A percentile compares a stretch with the other conserved stretches of the same genome.
These are phyloP conservation scores for Morella rubra DNA, from an alignment of 306 rosid species.

Conservation along the genomic window DNA sequence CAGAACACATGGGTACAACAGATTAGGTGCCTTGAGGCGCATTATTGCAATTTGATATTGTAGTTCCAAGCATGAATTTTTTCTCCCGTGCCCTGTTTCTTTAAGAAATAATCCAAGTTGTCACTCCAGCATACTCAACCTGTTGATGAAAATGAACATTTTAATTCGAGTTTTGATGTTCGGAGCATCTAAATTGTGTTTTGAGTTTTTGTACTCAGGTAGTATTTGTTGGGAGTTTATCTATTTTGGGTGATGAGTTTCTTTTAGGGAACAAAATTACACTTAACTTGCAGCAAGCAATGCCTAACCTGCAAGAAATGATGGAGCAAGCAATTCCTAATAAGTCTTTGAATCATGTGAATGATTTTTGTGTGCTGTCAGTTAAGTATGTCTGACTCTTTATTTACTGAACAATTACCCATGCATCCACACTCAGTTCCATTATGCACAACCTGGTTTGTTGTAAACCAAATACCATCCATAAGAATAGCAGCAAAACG, in stretches of 20 bases:
- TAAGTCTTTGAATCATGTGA: too few relatives aligned
- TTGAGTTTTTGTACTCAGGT: constrained; percentile 2
- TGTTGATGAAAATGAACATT: neutral
- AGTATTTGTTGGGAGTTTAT: neutral
- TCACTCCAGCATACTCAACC: neutral
- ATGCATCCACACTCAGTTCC: too few relatives aligned
- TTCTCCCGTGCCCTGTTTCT: constrained; percentile 21
- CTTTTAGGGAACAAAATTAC: too few relatives aligned
- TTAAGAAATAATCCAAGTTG: constrained; percentile 31
- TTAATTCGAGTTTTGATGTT: constrained; percentile 1
- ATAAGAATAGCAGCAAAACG: too few relatives aligned
- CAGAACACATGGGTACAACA: constrained; percentile 53
- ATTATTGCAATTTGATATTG: constrained; percentile 24
- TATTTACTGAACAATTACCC: too few relatives aligned
- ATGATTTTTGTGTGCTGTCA: too few relatives aligned
- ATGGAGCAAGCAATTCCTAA: neutral
- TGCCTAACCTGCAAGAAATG: too few relatives aligned
- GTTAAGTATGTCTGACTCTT: too few relatives aligned
- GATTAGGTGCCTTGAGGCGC: constrained; percentile 38
- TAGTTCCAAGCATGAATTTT: constrained; percentile 21
- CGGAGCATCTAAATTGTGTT: neutral
- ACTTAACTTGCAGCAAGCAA: too few relatives aligned
- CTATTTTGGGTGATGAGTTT: neutral
- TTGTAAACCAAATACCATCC: too few relatives aligned
- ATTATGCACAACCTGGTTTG: too few relatives aligned